These are phyloP conservation scores for Guadua angustifolia DNA, from an alignment of 176 grass and related monocot species.

Conservation along the genomic window DNA sequence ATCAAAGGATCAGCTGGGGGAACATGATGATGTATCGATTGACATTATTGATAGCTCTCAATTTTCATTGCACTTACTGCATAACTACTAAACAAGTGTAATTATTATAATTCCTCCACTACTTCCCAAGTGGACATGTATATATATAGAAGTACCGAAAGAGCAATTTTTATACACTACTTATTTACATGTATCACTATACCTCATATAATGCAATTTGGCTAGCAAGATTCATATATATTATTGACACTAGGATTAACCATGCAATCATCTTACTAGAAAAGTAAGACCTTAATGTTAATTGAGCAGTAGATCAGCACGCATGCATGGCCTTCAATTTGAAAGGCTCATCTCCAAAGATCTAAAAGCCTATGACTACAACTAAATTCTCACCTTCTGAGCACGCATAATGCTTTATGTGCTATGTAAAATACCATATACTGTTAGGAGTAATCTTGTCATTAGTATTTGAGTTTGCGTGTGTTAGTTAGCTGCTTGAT, in stretches of 20 bases:
- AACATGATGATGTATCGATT: not conserved
- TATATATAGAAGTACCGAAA: not conserved
- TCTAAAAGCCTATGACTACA: not conserved
- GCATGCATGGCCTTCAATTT: not conserved
- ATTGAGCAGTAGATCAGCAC: not conserved
- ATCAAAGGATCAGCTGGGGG: not conserved
- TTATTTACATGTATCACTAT: not conserved
- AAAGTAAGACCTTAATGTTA: not conserved
- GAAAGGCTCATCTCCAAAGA: not conserved
- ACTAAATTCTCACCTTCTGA: not conserved
- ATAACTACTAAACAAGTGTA: not conserved
- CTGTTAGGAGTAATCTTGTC: too few relatives aligned
- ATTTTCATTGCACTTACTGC: not conserved
- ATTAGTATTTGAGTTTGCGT: too few relatives aligned
- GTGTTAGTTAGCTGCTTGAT: too few relatives aligned
- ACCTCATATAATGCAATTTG: not conserved
- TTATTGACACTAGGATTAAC: not conserved
- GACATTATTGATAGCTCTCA: conserved; percentile 1
- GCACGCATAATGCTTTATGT: not conserved
- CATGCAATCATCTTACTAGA: not conserved
- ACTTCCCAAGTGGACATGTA: conserved; percentile 19
- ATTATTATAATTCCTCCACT: not conserved
- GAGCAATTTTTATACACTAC: conserved; percentile 1
- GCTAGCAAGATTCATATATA: not conserved
- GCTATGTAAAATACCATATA: conserved; percentile 39